Evolutionary conservation across 108 stramenopile genomes (phyloP), one percentile per base, ranked within the genome.

Genomic region (Cylindrotheca closterium): DNA sequence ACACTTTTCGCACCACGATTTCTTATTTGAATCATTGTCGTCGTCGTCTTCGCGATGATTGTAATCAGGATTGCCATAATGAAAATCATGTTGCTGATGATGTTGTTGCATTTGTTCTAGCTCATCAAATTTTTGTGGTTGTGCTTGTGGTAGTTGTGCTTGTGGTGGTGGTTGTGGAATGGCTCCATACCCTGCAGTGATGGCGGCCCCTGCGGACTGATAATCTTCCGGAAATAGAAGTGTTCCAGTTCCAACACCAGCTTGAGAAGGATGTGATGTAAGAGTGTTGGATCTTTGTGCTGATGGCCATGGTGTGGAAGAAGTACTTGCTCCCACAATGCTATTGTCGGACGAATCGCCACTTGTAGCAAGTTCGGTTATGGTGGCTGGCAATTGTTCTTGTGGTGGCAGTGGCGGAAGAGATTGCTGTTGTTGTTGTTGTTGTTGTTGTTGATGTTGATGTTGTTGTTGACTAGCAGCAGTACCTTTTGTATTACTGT

Each of bases 61-160:
- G 48, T 63, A 67, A 51, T 65, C 67, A 23, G 78, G 78, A 64
- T 73, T 68, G 4, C 71, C 65, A 53, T 71, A 78, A 46, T 63
- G 65, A 61, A 68, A 78, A 58, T 78, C 71, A 45, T 73, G 71
- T 50, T 67, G 60, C 10, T 51, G 50, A 32, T 46, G 56, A 37
- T 58, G 18, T 63, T 63, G 53, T 42, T 60, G 49, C 42, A 61
- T 28, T n/a, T 55, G 61, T 8, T 50, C 32, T 15, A 32, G 18
- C 7, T 21, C 12, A 31, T n/a, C 18, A 17, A 22, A 19, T 4
- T 34, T 21, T n/a, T 5, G 26, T 55, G 53, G 65, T 49, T 52
- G 28, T n/a, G 3, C 58, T 42, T 30, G 56, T 24, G 45, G 51
- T 4, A 57, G 25, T 15, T 42, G 47, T 3, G 19, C n/a, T 30